Conservation (phyloP, 1,139 yeast species). For the Candida frijolesensis region DNA sequence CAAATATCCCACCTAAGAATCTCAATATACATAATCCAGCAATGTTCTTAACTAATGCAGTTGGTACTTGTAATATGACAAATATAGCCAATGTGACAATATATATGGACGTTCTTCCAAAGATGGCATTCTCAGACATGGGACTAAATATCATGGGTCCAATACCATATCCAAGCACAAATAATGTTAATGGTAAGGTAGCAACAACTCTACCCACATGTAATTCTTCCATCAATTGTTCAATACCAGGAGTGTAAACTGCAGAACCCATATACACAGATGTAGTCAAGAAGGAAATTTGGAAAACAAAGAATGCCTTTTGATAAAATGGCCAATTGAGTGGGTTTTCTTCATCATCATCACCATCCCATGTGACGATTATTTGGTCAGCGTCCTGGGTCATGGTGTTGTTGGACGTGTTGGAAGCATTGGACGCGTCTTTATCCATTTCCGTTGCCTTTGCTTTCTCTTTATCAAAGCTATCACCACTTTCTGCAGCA, state of each 20-base stretch:
- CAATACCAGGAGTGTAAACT: conserved; percentile 32
- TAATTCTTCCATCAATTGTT: conserved; percentile 43
- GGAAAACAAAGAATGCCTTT: conserved; percentile 22
- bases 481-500: background rate
- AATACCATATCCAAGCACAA: conserved; percentile 56
- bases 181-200: conserved; percentile 40
- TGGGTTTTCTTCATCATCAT: conserved; percentile 34
- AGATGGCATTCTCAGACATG: conserved; percentile 46
- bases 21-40: conserved; percentile 35
- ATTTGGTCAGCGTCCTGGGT: conserved; percentile 8
- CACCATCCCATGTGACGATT: conserved; percentile 29
- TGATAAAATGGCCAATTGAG: conserved; percentile 27
- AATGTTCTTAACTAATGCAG: conserved; percentile 33
- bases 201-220: conserved; percentile 43
- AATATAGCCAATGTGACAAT: conserved; percentile 28
- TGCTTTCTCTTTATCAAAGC: too few relatives aligned
- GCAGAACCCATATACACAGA: conserved; percentile 33
- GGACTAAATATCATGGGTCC: conserved; percentile 61
- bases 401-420: background rate
- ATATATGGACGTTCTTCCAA: conserved; percentile 55
- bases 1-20: conserved; percentile 38
- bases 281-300: conserved; percentile 26
- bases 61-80: conserved; percentile 36
- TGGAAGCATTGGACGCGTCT: background rate
- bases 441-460: too few relatives aligned